Conservation (phyloP, 257 asterid species). For the Penstemon barbatus region DNA sequence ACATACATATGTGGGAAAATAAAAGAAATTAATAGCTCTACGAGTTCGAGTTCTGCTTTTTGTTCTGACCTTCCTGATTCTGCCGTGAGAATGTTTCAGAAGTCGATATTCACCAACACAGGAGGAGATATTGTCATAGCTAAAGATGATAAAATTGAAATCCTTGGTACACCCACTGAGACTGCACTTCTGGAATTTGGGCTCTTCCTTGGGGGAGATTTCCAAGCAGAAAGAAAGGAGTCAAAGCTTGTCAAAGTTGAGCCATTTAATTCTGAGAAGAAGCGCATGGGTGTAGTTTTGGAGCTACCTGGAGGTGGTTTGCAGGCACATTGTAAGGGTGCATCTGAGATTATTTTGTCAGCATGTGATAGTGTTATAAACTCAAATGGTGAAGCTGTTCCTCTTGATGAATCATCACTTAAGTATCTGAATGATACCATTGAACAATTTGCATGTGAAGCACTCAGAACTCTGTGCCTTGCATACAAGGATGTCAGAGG, state of each 20-base stretch:
- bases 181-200: slow-evolving; percentile 84
- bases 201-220: slow-evolving; percentile 76
- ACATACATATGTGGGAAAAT: slow-evolving; percentile 58
- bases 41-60: slow-evolving; percentile 39
- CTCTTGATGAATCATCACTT: slow-evolving; percentile 48
- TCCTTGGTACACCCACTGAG: slow-evolving; percentile 86
- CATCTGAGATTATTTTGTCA: slow-evolving; percentile 78
- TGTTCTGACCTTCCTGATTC: slow-evolving; percentile 57
- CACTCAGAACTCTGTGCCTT: slow-evolving; percentile 81
- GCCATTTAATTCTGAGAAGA: slow-evolving; percentile 82
- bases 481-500: slow-evolving; percentile 65
- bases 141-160: slow-evolving; percentile 57
- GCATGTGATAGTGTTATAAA: slow-evolving; percentile 70
- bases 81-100: slow-evolving; percentile 46
- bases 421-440: slow-evolving; percentile 56
- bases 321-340: slow-evolving; percentile 90
- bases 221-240: slow-evolving; percentile 47
- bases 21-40: slow-evolving; percentile 46
- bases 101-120: slow-evolving; percentile 76
- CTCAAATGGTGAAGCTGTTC: slow-evolving; percentile 54
- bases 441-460: slow-evolving; percentile 73
- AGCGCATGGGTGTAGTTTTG: slow-evolving; percentile 81
- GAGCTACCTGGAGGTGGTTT: slow-evolving; percentile 59
- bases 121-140: slow-evolving; percentile 75
- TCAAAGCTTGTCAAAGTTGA: slow-evolving; percentile 72